Percentiles rank a stretch among this genome's conserved stretches.
These are phyloP conservation scores for Pythium diclinum DNA, from an alignment of 352 stramenopile species.

Conservation along the genomic window DNA sequence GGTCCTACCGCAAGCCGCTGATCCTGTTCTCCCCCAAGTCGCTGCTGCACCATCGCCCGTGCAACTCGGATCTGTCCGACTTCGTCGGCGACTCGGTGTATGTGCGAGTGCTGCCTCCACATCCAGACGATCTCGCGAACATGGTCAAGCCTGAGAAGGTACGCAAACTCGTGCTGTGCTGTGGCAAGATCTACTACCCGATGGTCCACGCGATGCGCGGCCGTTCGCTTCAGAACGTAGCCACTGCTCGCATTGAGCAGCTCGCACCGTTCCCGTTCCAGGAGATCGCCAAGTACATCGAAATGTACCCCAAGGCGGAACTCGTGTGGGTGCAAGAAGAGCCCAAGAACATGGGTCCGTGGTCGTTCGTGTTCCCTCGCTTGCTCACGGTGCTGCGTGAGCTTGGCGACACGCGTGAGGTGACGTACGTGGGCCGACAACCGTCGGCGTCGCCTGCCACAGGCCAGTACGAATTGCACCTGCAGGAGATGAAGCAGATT, in stretches of 20 bases:
- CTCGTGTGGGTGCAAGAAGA: conserved; percentile 98
- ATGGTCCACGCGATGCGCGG: conserved; percentile 57
- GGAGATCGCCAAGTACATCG: conserved; percentile 87
- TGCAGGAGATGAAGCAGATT: conserved; percentile 93
- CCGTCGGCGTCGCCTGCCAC: conserved; percentile 96
- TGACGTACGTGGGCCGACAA: conserved; percentile 93
- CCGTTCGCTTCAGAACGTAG: conserved; percentile 57
- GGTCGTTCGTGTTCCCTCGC: conserved; percentile 89
- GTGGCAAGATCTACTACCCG: conserved; percentile 85
- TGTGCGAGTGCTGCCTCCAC: conserved; percentile 65
- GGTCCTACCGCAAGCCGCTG: conserved; percentile 74
- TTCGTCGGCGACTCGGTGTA: conserved; percentile 57
- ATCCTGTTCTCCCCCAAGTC: conserved; percentile 83
- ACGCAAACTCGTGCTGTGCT: conserved; percentile 76
- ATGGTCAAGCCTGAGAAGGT: conserved; percentile 72
- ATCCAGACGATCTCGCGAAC: conserved; percentile 61
- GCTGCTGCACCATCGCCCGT: conserved; percentile 78
- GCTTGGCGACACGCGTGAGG: conserved; percentile 46
- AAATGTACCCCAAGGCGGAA: conserved; percentile 93
- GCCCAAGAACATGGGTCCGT: conserved; percentile 98
- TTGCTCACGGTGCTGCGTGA: conserved; percentile 93
- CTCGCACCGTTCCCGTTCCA: conserved; percentile 97
- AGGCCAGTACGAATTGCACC: conserved; percentile 93
- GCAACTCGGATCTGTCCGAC: conserved; percentile 71
- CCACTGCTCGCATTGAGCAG: conserved; percentile 78